Evolutionary conservation across 768 basidiomycete species (phyloP).

Genomic region (Collybia sordida): DNA sequence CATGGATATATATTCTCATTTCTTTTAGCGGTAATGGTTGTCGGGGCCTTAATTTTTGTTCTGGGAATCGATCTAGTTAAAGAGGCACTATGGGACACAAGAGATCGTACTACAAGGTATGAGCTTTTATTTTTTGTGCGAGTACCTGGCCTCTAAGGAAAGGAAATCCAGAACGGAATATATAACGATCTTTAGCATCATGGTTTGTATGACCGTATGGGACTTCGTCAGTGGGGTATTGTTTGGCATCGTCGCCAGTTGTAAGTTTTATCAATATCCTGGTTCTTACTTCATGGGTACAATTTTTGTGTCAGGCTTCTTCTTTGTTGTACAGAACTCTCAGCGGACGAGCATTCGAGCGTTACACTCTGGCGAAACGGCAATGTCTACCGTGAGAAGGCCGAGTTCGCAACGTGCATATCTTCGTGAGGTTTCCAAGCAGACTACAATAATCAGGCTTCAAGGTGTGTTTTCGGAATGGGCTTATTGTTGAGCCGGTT

Average conservation of each 20-base stretch:
- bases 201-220: conserved; percentile 90
- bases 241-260: conserved; percentile 90
- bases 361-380: conserved; percentile 78
- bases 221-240: conserved; percentile 94
- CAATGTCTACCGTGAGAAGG: conserved; percentile 88
- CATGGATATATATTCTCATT: neutral
- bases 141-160: conserved; percentile 10
- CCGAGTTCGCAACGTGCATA: conserved; percentile 87
- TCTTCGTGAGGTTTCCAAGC: conserved; percentile 88
- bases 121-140: conserved; percentile 12
- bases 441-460: conserved; percentile 83
- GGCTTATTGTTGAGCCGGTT: too few species aligned
- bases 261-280: conserved; percentile 38
- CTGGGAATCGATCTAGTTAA: conserved; percentile 93
- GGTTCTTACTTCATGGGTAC: neutral
- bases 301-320: conserved; percentile 56
- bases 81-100: conserved; percentile 95
- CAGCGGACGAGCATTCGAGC: conserved; percentile 81
- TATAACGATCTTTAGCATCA: conserved; percentile 81
- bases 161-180: conserved; percentile 61
- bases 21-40: conserved; percentile 79
- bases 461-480: conserved; percentile 53
- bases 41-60: conserved; percentile 90
- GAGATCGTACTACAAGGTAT: conserved; percentile 79
- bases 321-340: conserved; percentile 97